Evolutionary conservation across 768 basidiomycete genomes (phyloP), one percentile per base, ranked within the genome.

Genomic region (Termitomyces sp.): DNA sequence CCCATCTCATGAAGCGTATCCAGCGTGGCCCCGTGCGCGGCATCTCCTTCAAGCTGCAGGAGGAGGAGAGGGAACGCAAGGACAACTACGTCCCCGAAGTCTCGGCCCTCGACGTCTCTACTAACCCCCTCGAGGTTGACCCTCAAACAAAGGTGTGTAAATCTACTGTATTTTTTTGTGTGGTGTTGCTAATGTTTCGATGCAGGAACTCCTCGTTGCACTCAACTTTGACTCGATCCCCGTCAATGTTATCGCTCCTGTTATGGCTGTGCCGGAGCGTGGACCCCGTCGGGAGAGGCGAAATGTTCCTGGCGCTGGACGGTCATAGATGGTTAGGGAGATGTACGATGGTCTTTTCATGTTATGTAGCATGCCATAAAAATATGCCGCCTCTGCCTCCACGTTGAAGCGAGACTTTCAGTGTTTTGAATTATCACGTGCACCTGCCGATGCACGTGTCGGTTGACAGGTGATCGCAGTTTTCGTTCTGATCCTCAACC

Each of bases 41-140:
- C 67, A 99, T 99, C 74, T 98, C 97, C 56, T 99, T 98, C 93
- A 97, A 98, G 78, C 90, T 99, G 66, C 97, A 99, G 75, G 97
- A 98, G 72, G 97, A 99, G 77, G 97, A 99, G 79, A 85, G 97
- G 61, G 97, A 99, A 78, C 81, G 96, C 68, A 98, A 98, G 84
- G 97, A 99, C 74, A 95, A 98, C 82, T 98, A 92, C 75, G 96
- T 98, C 53, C 97, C 97, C 62, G 97, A 98, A 70, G 87, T 97
- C 38, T 99, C 97, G 53, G 97, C 97, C 40, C 90, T 99, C 63
- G 91, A 95, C 73, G 86, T 83, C 58, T 77, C 82, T 57, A 77
- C 77, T 5, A 82, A 79, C 43, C 89, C 89, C 50, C 79, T 98
- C 54, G 89, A 95, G 71, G 81, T 99, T 68, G 97, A 99, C 71